These are phyloP conservation scores for Verticillium longisporum DNA, from an alignment of 2,329 filamentous ascomycete species.

Conservation along the genomic window DNA sequence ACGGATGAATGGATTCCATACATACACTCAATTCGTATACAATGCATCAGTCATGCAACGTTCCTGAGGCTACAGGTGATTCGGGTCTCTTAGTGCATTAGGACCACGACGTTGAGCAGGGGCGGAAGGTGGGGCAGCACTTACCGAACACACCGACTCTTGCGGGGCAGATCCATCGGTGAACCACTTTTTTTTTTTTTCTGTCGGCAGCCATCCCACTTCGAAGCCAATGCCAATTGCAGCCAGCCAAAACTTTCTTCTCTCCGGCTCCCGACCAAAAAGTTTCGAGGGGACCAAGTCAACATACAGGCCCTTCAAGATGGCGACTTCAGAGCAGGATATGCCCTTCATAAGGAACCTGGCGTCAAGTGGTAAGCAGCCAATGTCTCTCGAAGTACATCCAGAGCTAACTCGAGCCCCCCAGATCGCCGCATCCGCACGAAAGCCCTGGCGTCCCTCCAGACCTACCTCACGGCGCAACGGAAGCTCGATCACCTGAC, in stretches of 20 bases:
- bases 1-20: too few relatives aligned
- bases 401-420: neutral
- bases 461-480: slow-evolving; percentile 65
- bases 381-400: neutral
- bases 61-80: too few relatives aligned
- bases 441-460: slow-evolving; percentile 69
- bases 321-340: slow-evolving; percentile 36
- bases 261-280: neutral
- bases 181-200: slow-evolving; percentile 13
- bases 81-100: too few relatives aligned
- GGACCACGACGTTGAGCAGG: too few relatives aligned
- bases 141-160: slow-evolving; percentile 5
- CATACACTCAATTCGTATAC: too few relatives aligned
- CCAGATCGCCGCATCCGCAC: slow-evolving; percentile 73
- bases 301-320: slow-evolving; percentile 14
- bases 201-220: slow-evolving; percentile 3
- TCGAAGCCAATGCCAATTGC: neutral
- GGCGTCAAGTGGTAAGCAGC: slow-evolving; percentile 67
- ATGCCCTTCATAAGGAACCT: slow-evolving; percentile 78
- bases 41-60: too few relatives aligned
- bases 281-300: neutral
- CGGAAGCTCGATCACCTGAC: slow-evolving; percentile 59
- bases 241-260: neutral
- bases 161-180: slow-evolving; percentile 10
- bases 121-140: neutral